Percentiles rank a stretch among this genome's conserved stretches.
These are phyloP conservation scores for Nigrospora oryzae DNA, from an alignment of 2,329 filamentous ascomycete genomes.

Conservation along the genomic window DNA sequence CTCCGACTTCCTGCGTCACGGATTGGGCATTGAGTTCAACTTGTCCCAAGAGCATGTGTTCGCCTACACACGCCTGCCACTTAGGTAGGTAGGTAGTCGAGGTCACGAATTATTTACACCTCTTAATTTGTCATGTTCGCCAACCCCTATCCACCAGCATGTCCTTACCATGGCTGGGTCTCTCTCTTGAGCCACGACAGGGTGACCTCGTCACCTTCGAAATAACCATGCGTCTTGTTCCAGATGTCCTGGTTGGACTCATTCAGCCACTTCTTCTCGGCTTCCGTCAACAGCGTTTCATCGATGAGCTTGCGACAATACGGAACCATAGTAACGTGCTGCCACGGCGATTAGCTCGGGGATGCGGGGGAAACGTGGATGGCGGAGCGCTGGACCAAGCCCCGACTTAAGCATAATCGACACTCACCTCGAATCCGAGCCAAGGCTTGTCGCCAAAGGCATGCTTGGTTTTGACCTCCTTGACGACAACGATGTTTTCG, in stretches of 20 bases:
- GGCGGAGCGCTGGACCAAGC: too few relatives aligned
- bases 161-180: constrained; percentile 52
- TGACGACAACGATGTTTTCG: constrained; percentile 90
- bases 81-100: too few relatives aligned
- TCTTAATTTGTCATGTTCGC: neutral
- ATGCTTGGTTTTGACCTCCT: constrained; percentile 77
- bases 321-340: constrained; percentile 90
- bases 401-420: too few relatives aligned
- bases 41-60: too few relatives aligned
- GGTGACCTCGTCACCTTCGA: constrained; percentile 64
- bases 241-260: constrained; percentile 74
- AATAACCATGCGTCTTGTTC: constrained; percentile 71
- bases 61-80: too few relatives aligned
- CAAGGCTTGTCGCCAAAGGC: constrained; percentile 91
- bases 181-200: constrained; percentile 79
- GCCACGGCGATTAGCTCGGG: too few relatives aligned
- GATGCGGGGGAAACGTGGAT: too few relatives aligned
- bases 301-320: constrained; percentile 89
- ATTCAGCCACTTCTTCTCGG: constrained; percentile 82
- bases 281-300: constrained; percentile 56
- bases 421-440: constrained; percentile 66
- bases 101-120: too few relatives aligned
- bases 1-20: too few relatives aligned
- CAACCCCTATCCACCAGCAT: neutral
- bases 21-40: too few relatives aligned